phyloP scores from a whole-genome alignment of 225 moss, liverwort and hornwort species.

The Straminergon stramineum region DNA sequence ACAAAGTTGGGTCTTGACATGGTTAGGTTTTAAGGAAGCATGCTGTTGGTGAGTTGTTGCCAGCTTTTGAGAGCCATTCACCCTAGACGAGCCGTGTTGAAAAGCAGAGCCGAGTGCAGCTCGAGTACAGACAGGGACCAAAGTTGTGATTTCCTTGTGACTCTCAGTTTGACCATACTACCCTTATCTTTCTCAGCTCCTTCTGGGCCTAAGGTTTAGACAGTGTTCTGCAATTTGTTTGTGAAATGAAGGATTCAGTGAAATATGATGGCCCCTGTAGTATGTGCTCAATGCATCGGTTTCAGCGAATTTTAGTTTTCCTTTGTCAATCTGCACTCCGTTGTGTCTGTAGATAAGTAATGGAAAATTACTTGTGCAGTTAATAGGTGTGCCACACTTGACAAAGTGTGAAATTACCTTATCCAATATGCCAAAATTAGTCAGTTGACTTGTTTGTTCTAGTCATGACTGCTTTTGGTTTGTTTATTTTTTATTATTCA shows the following conservation, averaged over 20 bases:
- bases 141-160: slow-evolving; percentile 53
- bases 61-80: slow-evolving; percentile 51
- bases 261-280: background rate
- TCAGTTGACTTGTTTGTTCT: background rate
- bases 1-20: slow-evolving; percentile 36
- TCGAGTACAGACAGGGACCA: slow-evolving; percentile 29
- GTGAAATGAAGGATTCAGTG: background rate
- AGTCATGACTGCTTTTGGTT: background rate
- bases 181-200: slow-evolving; percentile 6
- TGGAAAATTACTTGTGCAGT: background rate
- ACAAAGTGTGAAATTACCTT: background rate
- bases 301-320: background rate
- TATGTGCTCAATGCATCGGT: background rate
- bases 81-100: slow-evolving; percentile 29
- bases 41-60: slow-evolving; percentile 55
- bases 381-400: background rate
- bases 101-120: slow-evolving; percentile 49
- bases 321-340: background rate
- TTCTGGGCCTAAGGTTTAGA: background rate
- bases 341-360: background rate
- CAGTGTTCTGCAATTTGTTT: background rate
- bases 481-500: background rate
- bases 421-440: background rate
- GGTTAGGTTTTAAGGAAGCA: slow-evolving; percentile 44
- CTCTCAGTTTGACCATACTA: slow-evolving; percentile 53